Evolutionary conservation across 805 yeast species (phyloP), one percentile per base, ranked within the genome.

Genomic region (Metschnikowia continentalis): DNA sequence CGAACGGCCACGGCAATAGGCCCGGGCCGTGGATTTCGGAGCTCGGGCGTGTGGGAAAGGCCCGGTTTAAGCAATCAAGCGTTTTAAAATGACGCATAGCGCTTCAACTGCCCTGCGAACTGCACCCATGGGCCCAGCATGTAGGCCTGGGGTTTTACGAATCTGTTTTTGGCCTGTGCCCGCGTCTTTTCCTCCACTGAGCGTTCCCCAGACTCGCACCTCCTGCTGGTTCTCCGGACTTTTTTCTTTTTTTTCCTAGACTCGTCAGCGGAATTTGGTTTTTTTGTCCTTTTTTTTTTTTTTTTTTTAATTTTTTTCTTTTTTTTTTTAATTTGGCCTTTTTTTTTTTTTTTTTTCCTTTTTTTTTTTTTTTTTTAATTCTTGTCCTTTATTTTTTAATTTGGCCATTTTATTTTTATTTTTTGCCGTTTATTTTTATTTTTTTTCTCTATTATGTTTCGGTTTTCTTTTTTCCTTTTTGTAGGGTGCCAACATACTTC

Each of bases 121-220:
- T 32, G 46, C 46, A 32, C 7, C 5, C 23, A 10, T 19, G 37
- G 6, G 37, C 23, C n/a, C 37, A 19, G 23, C 30, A 33, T 42
- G 46, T 11, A 22, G 20, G 46, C 32, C 6, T 15, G 20, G 13
- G 32, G 14, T 5, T 35, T 33, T 42, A 33, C 46, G 38, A 42
- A 22, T 26, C 20, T 42, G 15, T 5, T 11, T 42, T 42, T 7
- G 38, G 46, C 23, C 38, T 14, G 10, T 14, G n/a, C 2, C 45
- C 42, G 42, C 42, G 42, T 17, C 32, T 15, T 8, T 39, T 40
- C 43, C 43, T 26, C 22, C 35, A 15, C 35, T 13, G 32, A 26
- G 22, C 20, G 22, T 42, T 42, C 46, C 46, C 46, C 46, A 11
- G 46, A 42, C 32, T 42, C 45, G 36, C 45, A 20, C 37, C 17